phyloP scores from a whole-genome alignment of 768 basidiomycete species.

The Strobilomyces confusus region DNA sequence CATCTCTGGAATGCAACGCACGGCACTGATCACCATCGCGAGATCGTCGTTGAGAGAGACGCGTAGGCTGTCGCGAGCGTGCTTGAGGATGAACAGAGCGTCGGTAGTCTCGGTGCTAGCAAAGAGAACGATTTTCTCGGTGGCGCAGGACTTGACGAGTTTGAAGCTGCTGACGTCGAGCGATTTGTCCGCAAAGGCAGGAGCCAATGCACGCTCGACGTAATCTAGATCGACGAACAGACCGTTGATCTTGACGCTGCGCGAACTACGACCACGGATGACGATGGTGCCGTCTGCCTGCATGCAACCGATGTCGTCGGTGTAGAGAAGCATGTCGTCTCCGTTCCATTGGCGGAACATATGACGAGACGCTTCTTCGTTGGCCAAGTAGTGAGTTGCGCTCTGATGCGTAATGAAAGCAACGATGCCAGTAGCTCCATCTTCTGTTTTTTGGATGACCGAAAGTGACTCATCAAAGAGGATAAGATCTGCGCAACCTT shows the following conservation, averaged over 20 bases:
- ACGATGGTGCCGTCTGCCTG: constrained; percentile 25
- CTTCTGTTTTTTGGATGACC: constrained; percentile 17
- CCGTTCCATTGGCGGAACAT: constrained; percentile 28
- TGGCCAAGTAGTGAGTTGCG: constrained; percentile 27
- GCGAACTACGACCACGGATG: constrained; percentile 27
- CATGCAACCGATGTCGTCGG: constrained; percentile 28
- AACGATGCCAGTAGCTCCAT: constrained; percentile 26
- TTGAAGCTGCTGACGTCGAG: constrained; percentile 22
- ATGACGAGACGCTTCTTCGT: constrained; percentile 24
- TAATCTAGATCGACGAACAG: constrained; percentile 29
- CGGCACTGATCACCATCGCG: constrained; percentile 23
- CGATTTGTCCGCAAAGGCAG: constrained; percentile 19
- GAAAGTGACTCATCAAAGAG: constrained; percentile 23
- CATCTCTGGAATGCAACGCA: constrained; percentile 25
- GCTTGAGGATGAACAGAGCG: constrained; percentile 21
- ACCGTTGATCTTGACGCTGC: constrained; percentile 30
- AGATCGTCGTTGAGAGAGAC: constrained; percentile 16
- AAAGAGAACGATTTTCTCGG: constrained; percentile 28
- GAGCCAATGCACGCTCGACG: constrained; percentile 25
- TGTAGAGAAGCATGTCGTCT: constrained; percentile 24
- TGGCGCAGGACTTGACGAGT: constrained; percentile 25
- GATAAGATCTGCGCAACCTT: constrained; percentile 27
- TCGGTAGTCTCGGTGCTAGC: constrained; percentile 15
- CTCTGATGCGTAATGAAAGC: constrained; percentile 26
- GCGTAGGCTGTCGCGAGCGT: constrained; percentile 20